These are phyloP conservation scores for Tetradesmus lagerheimii DNA, from an alignment of 139 green algal genomes.

Conservation along the genomic window DNA sequence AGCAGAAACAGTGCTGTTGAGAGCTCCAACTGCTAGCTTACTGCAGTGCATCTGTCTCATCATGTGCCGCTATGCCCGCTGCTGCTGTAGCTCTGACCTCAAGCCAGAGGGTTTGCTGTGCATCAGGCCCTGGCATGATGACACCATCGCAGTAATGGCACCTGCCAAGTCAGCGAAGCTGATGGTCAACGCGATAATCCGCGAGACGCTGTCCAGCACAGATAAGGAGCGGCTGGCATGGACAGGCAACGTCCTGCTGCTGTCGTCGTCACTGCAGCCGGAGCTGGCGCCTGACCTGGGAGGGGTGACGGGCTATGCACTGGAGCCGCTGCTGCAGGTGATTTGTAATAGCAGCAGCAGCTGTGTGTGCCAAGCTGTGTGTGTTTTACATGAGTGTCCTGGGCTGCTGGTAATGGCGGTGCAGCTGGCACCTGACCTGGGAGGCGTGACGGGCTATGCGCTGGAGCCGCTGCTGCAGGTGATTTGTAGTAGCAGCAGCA, in stretches of 20 bases:
- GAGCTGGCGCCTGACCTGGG: conserved; percentile 10
- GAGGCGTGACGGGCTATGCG: not conserved
- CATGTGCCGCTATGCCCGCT: not conserved
- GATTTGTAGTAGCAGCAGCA: not conserved
- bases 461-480: conserved; percentile 11
- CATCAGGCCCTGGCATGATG: conserved; percentile 27
- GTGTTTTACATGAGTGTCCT: not conserved
- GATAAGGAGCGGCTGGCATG: not conserved
- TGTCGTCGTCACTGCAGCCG: conserved; percentile 5
- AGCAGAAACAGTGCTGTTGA: too few species aligned
- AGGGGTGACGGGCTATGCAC: not conserved
- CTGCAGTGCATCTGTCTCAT: too few species aligned
- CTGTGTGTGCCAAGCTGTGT: not conserved
- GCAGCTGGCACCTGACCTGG: too few species aligned
- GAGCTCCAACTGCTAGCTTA: too few species aligned
- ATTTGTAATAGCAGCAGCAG: not conserved
- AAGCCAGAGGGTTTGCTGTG: conserved; percentile 16
- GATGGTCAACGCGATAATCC: conserved; percentile 13
- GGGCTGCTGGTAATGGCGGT: too few species aligned
- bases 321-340: conserved; percentile 8
- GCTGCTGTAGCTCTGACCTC: not conserved
- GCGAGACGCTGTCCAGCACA: not conserved
- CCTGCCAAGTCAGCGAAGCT: conserved; percentile 19
- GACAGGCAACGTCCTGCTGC: conserved; percentile 20
- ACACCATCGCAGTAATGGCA: conserved; percentile 35